Conservation (phyloP, 805 yeast species). For the Hanseniaspora thailandica region DNA sequence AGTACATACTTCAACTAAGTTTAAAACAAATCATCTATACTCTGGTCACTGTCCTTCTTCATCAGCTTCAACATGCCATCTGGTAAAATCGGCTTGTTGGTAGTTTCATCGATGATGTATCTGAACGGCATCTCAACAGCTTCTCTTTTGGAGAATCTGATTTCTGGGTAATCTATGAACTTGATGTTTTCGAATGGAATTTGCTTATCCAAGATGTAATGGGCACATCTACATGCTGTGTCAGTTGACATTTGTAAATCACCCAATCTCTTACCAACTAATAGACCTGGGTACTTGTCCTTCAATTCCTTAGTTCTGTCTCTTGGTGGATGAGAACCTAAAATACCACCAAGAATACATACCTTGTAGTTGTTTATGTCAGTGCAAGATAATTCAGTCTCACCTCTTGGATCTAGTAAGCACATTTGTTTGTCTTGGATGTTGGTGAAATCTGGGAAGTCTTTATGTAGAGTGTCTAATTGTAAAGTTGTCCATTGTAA, state of each 20-base stretch:
- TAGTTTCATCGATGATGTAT: slow-evolving; percentile 49
- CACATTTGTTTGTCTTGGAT: slow-evolving; percentile 47
- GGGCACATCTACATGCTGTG: slow-evolving; percentile 89
- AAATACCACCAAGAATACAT: slow-evolving; percentile 91
- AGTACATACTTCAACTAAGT: not conserved
- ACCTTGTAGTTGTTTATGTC: slow-evolving; percentile 63
- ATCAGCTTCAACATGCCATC: slow-evolving; percentile 83
- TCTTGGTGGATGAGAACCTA: slow-evolving; percentile 84
- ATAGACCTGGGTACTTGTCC: slow-evolving; percentile 51
- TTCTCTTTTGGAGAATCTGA: slow-evolving; percentile 74
- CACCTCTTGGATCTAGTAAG: slow-evolving; percentile 81
- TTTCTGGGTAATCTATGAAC: slow-evolving; percentile 89
- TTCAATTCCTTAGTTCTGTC: slow-evolving; percentile 89
- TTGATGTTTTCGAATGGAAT: slow-evolving; percentile 56
- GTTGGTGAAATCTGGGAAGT: slow-evolving; percentile 34
- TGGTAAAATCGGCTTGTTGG: slow-evolving; percentile 73
- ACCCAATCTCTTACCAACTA: slow-evolving; percentile 79
- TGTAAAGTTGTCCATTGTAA: slow-evolving; percentile 76
- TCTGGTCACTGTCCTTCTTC: slow-evolving; percentile 72
- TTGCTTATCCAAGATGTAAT: slow-evolving; percentile 53
- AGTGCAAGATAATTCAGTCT: slow-evolving; percentile 54
- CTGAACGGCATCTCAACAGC: slow-evolving; percentile 97
- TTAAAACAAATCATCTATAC: slow-evolving; percentile 44
- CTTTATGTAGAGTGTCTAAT: slow-evolving; percentile 36
- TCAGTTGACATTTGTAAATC: slow-evolving; percentile 93